phyloP scores from a whole-genome alignment of 2,329 filamentous ascomycete species.

The Fusarium anthophilum region DNA sequence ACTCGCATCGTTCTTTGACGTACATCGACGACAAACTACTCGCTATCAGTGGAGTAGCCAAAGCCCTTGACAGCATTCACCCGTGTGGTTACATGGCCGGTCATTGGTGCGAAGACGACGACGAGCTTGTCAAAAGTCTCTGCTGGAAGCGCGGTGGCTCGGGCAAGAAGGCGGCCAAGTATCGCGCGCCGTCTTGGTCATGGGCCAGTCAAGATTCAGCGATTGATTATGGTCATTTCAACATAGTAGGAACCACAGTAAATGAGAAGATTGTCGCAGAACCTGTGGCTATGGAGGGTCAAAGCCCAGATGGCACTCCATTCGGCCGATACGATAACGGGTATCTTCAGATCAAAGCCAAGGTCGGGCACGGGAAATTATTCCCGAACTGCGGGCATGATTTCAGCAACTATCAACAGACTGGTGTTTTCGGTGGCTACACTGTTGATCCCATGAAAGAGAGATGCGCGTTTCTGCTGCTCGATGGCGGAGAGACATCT shows the following conservation, averaged over 20 bases:
- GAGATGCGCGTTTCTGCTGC: neutral
- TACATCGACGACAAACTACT: neutral
- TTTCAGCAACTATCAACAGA: neutral
- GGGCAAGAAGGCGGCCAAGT: neutral
- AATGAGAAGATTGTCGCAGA: neutral
- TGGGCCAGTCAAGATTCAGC: constrained; percentile 7
- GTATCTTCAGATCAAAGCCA: constrained; percentile 1
- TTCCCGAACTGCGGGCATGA: constrained; percentile 1
- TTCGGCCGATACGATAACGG: neutral
- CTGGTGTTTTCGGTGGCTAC: neutral
- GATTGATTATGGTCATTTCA: neutral
- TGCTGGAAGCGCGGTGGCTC: neutral
- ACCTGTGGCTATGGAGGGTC: neutral
- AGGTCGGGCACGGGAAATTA: neutral
- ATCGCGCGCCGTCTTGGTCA: constrained; percentile 4
- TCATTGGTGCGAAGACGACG: neutral
- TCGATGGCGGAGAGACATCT: neutral
- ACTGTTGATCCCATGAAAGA: neutral
- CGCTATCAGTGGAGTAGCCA: neutral
- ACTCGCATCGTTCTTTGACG: neutral
- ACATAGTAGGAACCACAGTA: neutral
- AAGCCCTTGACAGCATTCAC: neutral
- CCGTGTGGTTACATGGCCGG: neutral
- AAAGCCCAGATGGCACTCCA: neutral
- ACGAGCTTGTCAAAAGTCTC: neutral